A percentile compares a stretch with the other conserved stretches of the same genome.
Evolutionary conservation across 768 basidiomycete genomes (phyloP).

Genomic region (Glaciozyma antarctica): DNA sequence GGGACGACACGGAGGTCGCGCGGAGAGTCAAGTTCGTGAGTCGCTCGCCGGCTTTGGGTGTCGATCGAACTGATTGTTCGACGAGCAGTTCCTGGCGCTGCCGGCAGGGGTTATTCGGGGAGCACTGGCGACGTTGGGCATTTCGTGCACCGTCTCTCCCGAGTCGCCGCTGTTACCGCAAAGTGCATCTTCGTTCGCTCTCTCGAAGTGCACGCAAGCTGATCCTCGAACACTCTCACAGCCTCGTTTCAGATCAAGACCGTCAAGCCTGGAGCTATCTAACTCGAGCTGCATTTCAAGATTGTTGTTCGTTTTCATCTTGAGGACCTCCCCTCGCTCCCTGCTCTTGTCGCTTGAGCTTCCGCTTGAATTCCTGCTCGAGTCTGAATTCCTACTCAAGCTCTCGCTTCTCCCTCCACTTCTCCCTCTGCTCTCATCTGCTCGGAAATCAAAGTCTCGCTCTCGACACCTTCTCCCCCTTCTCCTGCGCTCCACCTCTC

Average conservation of each 20-base stretch:
- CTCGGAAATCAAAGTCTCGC: no score
- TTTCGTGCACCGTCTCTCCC: conserved; percentile 15
- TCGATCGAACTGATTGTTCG: neutral
- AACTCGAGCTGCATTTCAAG: no score
- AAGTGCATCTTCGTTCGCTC: conserved; percentile 10
- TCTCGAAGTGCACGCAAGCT: neutral
- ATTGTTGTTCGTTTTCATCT: no score
- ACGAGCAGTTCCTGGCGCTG: conserved; percentile 22
- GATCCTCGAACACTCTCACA: neutral
- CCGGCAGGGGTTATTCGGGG: conserved; percentile 31
- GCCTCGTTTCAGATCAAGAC: conserved; percentile 33
- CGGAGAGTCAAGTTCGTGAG: conserved; percentile 12
- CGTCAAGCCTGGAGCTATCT: neutral
- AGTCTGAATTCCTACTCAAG: no score
- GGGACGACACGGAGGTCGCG: conserved; percentile 1
- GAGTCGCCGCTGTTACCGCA: conserved; percentile 25
- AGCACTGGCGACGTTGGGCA: conserved; percentile 26
- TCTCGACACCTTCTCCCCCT: no score
- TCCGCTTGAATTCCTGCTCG: no score
- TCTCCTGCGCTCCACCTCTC: no score
- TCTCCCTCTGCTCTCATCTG: no score
- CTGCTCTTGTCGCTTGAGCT: no score
- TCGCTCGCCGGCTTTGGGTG: neutral
- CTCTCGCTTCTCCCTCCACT: no score
- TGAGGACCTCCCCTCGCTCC: no score